These are phyloP conservation scores for Auricularia sp. DNA, from an alignment of 768 basidiomycete genomes.

Conservation along the genomic window DNA sequence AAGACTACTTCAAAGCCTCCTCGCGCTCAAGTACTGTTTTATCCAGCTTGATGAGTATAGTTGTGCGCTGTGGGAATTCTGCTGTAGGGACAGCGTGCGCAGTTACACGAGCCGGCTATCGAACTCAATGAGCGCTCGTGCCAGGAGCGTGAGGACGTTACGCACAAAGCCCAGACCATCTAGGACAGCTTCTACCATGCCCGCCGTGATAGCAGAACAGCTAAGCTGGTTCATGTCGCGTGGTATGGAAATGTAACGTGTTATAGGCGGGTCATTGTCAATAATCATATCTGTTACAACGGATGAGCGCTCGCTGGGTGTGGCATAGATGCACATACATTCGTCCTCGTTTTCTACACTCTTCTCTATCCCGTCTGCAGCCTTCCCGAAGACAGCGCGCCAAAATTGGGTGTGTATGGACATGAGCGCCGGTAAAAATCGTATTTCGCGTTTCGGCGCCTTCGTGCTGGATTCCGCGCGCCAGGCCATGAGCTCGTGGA, in stretches of 20 bases:
- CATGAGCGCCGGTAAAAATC: constrained; percentile 86
- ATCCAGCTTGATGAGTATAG: constrained; percentile 96
- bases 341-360: constrained; percentile 96
- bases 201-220: constrained; percentile 96
- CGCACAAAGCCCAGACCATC: constrained; percentile 90
- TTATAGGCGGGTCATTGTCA: constrained; percentile 89
- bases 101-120: constrained; percentile 89
- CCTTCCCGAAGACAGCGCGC: constrained; percentile 85
- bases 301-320: constrained; percentile 1
- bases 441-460: constrained; percentile 85
- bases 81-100: constrained; percentile 86
- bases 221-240: constrained; percentile 88
- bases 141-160: constrained; percentile 14
- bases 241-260: constrained; percentile 87
- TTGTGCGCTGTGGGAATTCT: constrained; percentile 73
- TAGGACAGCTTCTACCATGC: constrained; percentile 92
- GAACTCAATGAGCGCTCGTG: constrained; percentile 6
- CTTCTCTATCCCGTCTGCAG: constrained; percentile 92
- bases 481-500: constrained; percentile 81
- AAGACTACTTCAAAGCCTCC: constrained; percentile 64
- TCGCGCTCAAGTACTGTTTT: constrained; percentile 89
- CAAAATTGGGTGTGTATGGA: constrained; percentile 93
- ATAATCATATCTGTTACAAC: constrained; percentile 80
- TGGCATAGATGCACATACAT: constrained; percentile 40
- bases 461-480: constrained; percentile 69